Evolutionary conservation across 2,329 filamentous ascomycete genomes (phyloP).

Genomic region (Botryotinia narcissicola): DNA sequence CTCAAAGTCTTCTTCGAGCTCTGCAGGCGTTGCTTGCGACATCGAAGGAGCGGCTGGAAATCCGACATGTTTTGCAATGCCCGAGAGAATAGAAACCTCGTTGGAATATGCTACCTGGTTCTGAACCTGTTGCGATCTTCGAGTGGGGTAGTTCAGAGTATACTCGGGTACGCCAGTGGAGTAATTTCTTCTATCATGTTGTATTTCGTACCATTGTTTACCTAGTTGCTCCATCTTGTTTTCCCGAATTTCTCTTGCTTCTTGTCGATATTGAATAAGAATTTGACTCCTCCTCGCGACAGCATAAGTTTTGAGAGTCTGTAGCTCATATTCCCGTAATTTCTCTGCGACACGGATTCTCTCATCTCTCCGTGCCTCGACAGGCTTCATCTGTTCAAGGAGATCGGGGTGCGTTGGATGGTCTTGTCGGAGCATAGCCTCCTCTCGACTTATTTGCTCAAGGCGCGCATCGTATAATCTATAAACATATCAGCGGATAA

Average conservation of each 20-base stretch:
- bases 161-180: constrained; percentile 80
- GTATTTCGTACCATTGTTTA: constrained; percentile 88
- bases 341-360: constrained; percentile 73
- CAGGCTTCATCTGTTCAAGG: constrained; percentile 81
- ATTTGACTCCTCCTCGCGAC: constrained; percentile 82
- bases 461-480: constrained; percentile 89
- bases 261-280: constrained; percentile 88
- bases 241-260: constrained; percentile 79
- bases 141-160: constrained; percentile 75
- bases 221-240: constrained; percentile 76
- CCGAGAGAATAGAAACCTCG: constrained; percentile 87
- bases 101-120: constrained; percentile 92
- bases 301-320: constrained; percentile 70
- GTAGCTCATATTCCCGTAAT: constrained; percentile 69
- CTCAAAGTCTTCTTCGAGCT: constrained; percentile 83
- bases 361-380: constrained; percentile 78
- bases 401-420: constrained; percentile 85
- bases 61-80: constrained; percentile 90
- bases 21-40: constrained; percentile 64
- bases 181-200: constrained; percentile 77
- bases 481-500: constrained; percentile 28
- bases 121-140: constrained; percentile 71
- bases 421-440: constrained; percentile 57
- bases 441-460: constrained; percentile 71
- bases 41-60: constrained; percentile 94